Percentiles rank a stretch among this genome's conserved stretches.
These are phyloP conservation scores for Cryptosporidium meleagridis DNA, from an alignment of 169 alveolate genomes.

Conservation along the genomic window DNA sequence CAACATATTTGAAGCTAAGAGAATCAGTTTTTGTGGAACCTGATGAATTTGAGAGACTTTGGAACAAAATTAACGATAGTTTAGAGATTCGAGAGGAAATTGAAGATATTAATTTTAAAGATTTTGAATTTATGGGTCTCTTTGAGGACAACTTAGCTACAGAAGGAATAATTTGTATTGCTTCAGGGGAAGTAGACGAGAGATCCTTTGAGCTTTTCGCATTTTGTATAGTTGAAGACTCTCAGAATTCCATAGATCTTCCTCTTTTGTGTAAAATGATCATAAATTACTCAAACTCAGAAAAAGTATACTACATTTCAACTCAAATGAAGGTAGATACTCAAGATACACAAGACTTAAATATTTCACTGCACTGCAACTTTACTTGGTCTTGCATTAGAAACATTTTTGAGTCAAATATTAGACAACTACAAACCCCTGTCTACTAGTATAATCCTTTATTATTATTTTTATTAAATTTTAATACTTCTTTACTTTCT, in stretches of 20 bases:
- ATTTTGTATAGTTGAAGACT: conserved; percentile 4
- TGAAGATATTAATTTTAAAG: not conserved
- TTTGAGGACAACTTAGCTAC: conserved; percentile 31
- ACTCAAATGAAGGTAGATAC: not conserved
- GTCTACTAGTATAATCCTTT: not conserved
- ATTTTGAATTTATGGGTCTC: not conserved
- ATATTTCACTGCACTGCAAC: not conserved
- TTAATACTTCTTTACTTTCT: not conserved
- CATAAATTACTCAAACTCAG: not conserved
- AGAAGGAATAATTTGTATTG: conserved; percentile 26
- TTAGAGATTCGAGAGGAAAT: not conserved
- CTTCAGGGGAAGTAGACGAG: conserved; percentile 70
- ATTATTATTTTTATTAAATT: not conserved
- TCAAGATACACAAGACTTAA: not conserved
- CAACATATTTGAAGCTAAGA: not conserved
- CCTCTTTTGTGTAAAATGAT: conserved; percentile 15
- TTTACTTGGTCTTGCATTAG: not conserved
- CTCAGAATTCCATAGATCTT: not conserved
- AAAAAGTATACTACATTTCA: not conserved
- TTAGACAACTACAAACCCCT: not conserved
- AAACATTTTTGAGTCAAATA: not conserved
- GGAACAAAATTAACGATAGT: conserved; percentile 22
- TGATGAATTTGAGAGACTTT: conserved; percentile 26
- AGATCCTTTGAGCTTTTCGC: conserved; percentile 1
- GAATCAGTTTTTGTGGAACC: conserved; percentile 15